Conservation (phyloP, 2,329 filamentous ascomycete species). For the Xylariaceae sp. region DNA sequence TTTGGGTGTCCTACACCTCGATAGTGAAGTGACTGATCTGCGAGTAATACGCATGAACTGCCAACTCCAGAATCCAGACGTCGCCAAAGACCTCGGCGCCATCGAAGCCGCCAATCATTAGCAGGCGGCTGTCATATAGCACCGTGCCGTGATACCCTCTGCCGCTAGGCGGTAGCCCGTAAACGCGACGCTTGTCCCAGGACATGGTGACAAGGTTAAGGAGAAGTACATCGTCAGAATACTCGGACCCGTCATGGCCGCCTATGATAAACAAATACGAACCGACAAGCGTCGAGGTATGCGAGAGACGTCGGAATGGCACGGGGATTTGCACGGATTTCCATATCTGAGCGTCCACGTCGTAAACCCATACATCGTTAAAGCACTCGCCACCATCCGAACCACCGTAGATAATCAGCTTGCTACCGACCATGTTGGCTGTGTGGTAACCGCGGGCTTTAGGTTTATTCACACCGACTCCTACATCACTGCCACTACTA, state of each 20-base stretch:
- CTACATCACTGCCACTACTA: slow-evolving; percentile 20
- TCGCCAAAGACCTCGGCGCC: slow-evolving; percentile 71
- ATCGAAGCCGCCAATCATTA: slow-evolving; percentile 72
- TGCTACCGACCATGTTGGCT: slow-evolving; percentile 74
- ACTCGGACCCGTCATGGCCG: slow-evolving; percentile 73
- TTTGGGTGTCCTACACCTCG: slow-evolving; percentile 55
- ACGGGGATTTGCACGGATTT: slow-evolving; percentile 63
- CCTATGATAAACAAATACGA: slow-evolving; percentile 74
- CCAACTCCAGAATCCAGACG: slow-evolving; percentile 70
- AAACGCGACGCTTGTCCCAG: slow-evolving; percentile 72
- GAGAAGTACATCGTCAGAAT: slow-evolving; percentile 71
- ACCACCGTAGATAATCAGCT: slow-evolving; percentile 74
- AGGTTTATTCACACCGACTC: slow-evolving; percentile 48
- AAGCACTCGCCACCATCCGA: slow-evolving; percentile 75
- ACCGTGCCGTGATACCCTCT: slow-evolving; percentile 72
- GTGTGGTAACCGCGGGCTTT: slow-evolving; percentile 74
- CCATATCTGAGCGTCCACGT: slow-evolving; percentile 68
- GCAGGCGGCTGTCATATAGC: slow-evolving; percentile 67
- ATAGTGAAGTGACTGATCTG: slow-evolving; percentile 77
- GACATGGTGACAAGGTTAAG: slow-evolving; percentile 75
- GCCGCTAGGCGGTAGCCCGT: slow-evolving; percentile 66
- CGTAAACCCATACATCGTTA: slow-evolving; percentile 75
- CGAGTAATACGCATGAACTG: slow-evolving; percentile 74
- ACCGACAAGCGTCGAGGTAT: slow-evolving; percentile 72
- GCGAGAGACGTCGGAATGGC: slow-evolving; percentile 68